Conservation (phyloP, 768 basidiomycete species). For the Leucosporidium yakuticum region DNA sequence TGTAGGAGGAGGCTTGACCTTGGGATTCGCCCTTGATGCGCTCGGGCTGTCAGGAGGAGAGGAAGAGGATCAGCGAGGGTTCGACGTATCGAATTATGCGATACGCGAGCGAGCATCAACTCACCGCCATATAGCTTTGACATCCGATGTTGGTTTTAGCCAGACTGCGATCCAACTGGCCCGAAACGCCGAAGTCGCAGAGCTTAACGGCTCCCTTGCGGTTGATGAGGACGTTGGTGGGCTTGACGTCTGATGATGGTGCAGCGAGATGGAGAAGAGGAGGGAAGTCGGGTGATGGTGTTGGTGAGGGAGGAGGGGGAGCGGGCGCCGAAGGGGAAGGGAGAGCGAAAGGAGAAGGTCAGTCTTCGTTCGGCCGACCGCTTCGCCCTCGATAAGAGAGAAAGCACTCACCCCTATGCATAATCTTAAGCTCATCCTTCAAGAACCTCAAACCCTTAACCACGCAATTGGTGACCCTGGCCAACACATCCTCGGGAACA, state of each 20-base stretch:
- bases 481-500: constrained; percentile 70
- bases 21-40: constrained; percentile 91
- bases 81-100: not conserved
- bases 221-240: constrained; percentile 88
- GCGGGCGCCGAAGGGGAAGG: not conserved
- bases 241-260: constrained; percentile 65
- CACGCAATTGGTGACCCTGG: constrained; percentile 72
- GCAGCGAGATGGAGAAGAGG: constrained; percentile 52
- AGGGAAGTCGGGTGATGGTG: no score
- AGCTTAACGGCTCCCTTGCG: constrained; percentile 82
- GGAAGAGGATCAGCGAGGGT: constrained; percentile 8
- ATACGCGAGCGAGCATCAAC: constrained; percentile 41
- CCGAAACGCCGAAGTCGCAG: constrained; percentile 95
- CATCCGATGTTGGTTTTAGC: constrained; percentile 99
- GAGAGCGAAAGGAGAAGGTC: constrained; percentile 15
- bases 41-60: constrained; percentile 60
- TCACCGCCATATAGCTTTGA: constrained; percentile 95
- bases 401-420: constrained; percentile 47
- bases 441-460: constrained; percentile 86
- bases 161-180: constrained; percentile 89
- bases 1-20: constrained; percentile 79
- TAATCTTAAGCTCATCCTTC: constrained; percentile 87
- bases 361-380: no score
- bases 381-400: not conserved
- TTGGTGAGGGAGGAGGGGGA: no score